Percentiles rank a stretch among this genome's conserved stretches.
phyloP scores from a whole-genome alignment of 2,329 filamentous ascomycete species.

The Aquanectria penicillioides region DNA sequence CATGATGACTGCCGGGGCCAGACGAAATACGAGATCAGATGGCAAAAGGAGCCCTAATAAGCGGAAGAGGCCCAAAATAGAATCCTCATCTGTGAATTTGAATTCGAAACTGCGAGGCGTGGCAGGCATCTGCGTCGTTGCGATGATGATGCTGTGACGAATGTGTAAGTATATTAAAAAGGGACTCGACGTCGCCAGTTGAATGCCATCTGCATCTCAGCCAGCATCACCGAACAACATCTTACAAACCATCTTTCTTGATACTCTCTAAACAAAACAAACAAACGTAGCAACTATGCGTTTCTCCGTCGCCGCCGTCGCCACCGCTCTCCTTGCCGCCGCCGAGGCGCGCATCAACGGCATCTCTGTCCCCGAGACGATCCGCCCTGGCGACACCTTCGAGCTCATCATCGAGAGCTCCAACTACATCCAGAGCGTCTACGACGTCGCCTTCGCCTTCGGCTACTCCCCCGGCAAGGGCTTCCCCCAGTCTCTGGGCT shows the following conservation, averaged over 20 bases:
- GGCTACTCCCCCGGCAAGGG: slow-evolving; percentile 44
- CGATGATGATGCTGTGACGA: too few relatives aligned
- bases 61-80: too few relatives aligned
- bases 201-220: too few relatives aligned
- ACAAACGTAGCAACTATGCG: slow-evolving; percentile 32
- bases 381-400: slow-evolving; percentile 51
- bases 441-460: slow-evolving; percentile 57
- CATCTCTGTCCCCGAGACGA: slow-evolving; percentile 52
- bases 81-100: too few relatives aligned
- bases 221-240: neutral
- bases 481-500: slow-evolving; percentile 39
- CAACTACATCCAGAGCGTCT: slow-evolving; percentile 56
- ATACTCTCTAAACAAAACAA: neutral
- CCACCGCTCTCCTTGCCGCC: slow-evolving; percentile 39
- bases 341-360: slow-evolving; percentile 54
- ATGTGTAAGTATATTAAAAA: too few relatives aligned
- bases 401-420: slow-evolving; percentile 51
- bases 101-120: too few relatives aligned
- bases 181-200: too few relatives aligned
- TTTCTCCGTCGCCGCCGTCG: slow-evolving; percentile 38
- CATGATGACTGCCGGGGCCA: too few relatives aligned
- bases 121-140: too few relatives aligned
- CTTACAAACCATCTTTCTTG: neutral
- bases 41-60: too few relatives aligned
- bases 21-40: too few relatives aligned